Evolutionary conservation across 2,329 filamentous ascomycete genomes (phyloP), one percentile per base, ranked within the genome.

Genomic region (Tolypocladium capitatum): DNA sequence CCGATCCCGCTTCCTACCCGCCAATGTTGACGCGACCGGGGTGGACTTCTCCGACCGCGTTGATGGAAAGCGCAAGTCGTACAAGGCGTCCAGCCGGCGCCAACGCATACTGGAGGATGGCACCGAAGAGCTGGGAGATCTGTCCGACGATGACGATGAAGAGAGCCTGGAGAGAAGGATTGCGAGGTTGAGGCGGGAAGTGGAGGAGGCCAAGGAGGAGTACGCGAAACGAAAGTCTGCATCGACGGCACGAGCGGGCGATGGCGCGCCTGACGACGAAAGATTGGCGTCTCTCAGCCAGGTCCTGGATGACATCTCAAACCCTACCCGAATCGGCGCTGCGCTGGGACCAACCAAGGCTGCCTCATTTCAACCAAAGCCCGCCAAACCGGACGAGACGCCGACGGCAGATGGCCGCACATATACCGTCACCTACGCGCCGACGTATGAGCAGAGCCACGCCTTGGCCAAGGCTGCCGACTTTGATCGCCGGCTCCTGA

Each of bases 1-100:
- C 40, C 83, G 91, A 48, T 81, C 78, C 31, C 80, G 82, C 40
- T 98, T 98, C 62, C 73, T 83, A 47, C 82, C 86, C 2, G 73
- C 84, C 10, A 76, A 79, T 36, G 80, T 94, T 31, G 85, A 94
- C 60, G 83, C 88, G 6, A 75, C 76, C 46, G 80, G 84, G 21
- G 86, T 84, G 24, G 87, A 96, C 65, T 92, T 96, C 63, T 94
- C 90, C 2, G 90, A 96, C 65, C 83, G 90, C 46, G 81, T 97
- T 34, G 81, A 81, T 50, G 80, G 80, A 43, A 91, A 91, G 64
- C 79, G 86, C 52, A 87, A 85, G 65, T 87, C 87, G 24, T 96
- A 96, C 69, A 82, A 81, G 55, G 81, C 82, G 33, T 83, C 84
- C 7, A 86, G 75, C 43, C 77, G 84, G 45, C 76, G 81, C 49